These are phyloP conservation scores for Spathaspora girioi DNA, from an alignment of 805 yeast species.

Conservation along the genomic window DNA sequence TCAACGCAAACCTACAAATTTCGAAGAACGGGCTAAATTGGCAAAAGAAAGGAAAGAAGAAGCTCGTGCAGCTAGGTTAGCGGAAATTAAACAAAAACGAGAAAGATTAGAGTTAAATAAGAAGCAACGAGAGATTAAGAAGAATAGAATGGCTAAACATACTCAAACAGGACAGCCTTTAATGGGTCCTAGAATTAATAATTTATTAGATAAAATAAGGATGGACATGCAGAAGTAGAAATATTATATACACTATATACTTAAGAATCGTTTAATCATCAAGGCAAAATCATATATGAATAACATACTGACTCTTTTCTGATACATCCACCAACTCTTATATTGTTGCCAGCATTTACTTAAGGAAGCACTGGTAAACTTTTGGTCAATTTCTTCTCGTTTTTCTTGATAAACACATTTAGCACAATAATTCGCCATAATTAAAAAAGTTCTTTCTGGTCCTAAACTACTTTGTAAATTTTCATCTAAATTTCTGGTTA, in stretches of 20 bases:
- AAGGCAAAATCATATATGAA: slow-evolving; percentile 30
- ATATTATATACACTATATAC: neutral
- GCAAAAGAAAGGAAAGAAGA: slow-evolving; percentile 46
- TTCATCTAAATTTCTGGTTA: slow-evolving; percentile 87
- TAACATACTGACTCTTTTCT: slow-evolving; percentile 27
- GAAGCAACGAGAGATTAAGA: slow-evolving; percentile 40
- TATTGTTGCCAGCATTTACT: slow-evolving; percentile 13
- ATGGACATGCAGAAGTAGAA: slow-evolving; percentile 26
- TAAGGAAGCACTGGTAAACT: slow-evolving; percentile 7
- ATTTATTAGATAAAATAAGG: slow-evolving; percentile 73
- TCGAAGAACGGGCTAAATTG: slow-evolving; percentile 42
- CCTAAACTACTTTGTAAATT: slow-evolving; percentile 78
- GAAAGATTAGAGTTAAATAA: slow-evolving; percentile 31
- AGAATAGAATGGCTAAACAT: slow-evolving; percentile 40
- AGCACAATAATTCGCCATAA: slow-evolving; percentile 90
- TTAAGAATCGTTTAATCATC: slow-evolving; percentile 12
- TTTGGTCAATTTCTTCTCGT: slow-evolving; percentile 31
- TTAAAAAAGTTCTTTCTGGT: slow-evolving; percentile 79
- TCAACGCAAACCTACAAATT: slow-evolving; percentile 29
- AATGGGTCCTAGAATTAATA: slow-evolving; percentile 85
- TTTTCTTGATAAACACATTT: slow-evolving; percentile 70
- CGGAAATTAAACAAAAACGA: slow-evolving; percentile 35
- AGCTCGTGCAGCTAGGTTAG: slow-evolving; percentile 36
- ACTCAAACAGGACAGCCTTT: slow-evolving; percentile 80
- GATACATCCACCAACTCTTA: slow-evolving; percentile 32